Base-by-base conservation (phyloP, 371 early-diverging fungal species). In the Cokeromyces recurvatus region DNA sequence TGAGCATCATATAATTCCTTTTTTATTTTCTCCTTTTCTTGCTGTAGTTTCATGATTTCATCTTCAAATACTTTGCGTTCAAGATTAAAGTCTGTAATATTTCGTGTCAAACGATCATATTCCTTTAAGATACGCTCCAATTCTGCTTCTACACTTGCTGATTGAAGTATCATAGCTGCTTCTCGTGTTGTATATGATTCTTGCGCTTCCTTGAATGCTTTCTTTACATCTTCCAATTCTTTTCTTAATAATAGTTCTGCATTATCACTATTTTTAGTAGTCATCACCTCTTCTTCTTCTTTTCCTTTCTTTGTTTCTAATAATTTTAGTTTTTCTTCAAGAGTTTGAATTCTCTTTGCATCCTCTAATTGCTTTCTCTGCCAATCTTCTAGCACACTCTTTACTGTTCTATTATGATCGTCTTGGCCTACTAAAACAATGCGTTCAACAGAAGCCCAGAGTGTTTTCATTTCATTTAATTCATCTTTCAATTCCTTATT, bases 21-120 rank as follows among this genome's bases (percentile, higher is more conserved):
- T n/a, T 65, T 62, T 6, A 67, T 43, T 14, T 43, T 27, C 10
- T 65, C 55, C 2, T 58, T 53, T 25, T 69, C 61, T 11, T 45
- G 36, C n/a, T 54, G 51, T 34, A 71, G 25, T 10, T 47, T 36
- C 8, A 42, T 21, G 2, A 67, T 46, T n/a, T 57, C 54, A 3
- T 49, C 29, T 19, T 73, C 57, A 34, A 65, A 52, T 32, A 55
- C 59, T 31, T 64, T 61, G 15, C 74, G 56, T 49, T 77, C 79
- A 4, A 29, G 14, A 12, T 69, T 59, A 27, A 76, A 74, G 24
- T 78, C 74, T 6, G 55, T 52, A 20, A 77, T 66, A 40, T 77
- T 67, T 9, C 65, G 62, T 22, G 79, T 74, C 11, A 78, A 37
- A 16, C 73, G 66, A 38, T 74, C 74, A 41, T 73, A 77, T 48